Percentiles rank a stretch among this genome's conserved stretches.
phyloP scores from a whole-genome alignment of 2,329 filamentous ascomycete species.

The Colletotrichum paranaense region DNA sequence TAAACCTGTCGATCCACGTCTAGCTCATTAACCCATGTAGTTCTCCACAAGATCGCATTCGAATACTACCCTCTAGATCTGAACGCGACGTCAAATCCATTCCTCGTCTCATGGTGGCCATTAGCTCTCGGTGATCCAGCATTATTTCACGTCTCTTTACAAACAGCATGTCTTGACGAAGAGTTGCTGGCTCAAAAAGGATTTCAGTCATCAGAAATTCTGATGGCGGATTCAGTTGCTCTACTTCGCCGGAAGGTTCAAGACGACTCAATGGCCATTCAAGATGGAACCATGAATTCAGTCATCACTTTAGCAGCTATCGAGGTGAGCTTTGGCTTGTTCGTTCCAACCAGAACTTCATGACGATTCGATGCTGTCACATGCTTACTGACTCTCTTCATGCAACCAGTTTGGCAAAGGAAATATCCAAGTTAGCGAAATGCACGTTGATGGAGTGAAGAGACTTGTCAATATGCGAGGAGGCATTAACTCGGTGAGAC shows the following conservation, averaged over 20 bases:
- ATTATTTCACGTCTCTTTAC: conserved; percentile 68
- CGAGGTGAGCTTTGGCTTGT: conserved; percentile 53
- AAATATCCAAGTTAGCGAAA: conserved; percentile 53
- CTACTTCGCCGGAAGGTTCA: conserved; percentile 62
- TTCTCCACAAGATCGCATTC: conserved; percentile 68
- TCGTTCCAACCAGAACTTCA: rapidly evolving
- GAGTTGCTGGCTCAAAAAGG: conserved; percentile 63
- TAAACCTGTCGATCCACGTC: background rate
- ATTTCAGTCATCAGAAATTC: conserved; percentile 62
- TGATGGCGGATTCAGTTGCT: conserved; percentile 68
- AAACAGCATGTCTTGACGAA: conserved; percentile 68
- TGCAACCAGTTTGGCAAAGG: conserved; percentile 61
- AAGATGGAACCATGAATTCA: conserved; percentile 67
- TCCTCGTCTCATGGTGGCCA: conserved; percentile 71
- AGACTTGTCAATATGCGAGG: conserved; percentile 60
- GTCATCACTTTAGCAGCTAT: conserved; percentile 69
- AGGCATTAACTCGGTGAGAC: conserved; percentile 59
- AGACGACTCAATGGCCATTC: conserved; percentile 56
- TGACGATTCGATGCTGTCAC: background rate
- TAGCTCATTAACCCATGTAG: conserved; percentile 46
- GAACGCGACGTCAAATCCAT: conserved; percentile 64
- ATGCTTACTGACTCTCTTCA: background rate
- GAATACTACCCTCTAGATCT: conserved; percentile 70
- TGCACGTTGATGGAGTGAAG: conserved; percentile 63
- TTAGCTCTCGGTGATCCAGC: conserved; percentile 65